These are phyloP conservation scores for Solanum habrochaites DNA, from an alignment of 257 asterid species.

Conservation along the genomic window DNA sequence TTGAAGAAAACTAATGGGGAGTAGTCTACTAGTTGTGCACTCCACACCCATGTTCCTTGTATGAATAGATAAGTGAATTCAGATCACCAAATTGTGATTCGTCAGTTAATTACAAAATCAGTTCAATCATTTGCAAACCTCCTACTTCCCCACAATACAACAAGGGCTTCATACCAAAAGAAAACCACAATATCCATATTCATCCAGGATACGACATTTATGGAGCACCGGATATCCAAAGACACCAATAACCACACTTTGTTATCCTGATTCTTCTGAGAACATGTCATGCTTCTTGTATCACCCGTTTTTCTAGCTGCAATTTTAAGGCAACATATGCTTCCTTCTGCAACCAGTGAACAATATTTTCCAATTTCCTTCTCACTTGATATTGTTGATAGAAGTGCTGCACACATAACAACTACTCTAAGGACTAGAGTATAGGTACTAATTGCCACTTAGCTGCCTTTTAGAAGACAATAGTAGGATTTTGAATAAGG, in stretches of 20 bases:
- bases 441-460: neutral
- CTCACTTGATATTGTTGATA: neutral
- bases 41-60: neutral
- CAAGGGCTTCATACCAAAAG: neutral
- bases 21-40: neutral
- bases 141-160: neutral
- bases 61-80: neutral
- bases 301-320: neutral
- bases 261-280: neutral
- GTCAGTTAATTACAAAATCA: neutral
- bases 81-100: neutral
- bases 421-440: neutral
- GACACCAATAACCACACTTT: neutral
- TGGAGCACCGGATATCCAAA: neutral
- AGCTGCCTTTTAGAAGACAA: neutral
- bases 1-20: neutral
- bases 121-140: neutral
- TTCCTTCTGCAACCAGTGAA: neutral
- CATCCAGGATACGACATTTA: neutral
- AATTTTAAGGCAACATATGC: neutral
- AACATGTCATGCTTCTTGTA: neutral
- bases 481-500: neutral
- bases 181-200: neutral
- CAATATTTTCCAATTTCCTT: neutral
- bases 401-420: neutral